Evolutionary conservation across 2,329 filamentous ascomycete species (phyloP).

Genomic region (Alternaria sp.): DNA sequence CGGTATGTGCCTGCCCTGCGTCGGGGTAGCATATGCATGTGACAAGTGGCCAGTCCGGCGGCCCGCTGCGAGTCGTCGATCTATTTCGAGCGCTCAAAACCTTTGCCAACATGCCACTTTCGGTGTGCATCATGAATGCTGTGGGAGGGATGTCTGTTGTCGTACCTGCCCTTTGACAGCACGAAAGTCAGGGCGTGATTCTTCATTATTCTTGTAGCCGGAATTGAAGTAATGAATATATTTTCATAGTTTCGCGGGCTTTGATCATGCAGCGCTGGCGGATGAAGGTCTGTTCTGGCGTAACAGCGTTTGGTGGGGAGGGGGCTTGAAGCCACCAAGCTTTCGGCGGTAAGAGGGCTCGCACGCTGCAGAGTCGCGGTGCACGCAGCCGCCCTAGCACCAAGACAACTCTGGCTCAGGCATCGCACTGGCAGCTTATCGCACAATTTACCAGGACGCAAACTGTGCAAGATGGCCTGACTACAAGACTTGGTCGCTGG

Average conservation of each 20-base stretch:
- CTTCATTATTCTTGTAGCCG: background rate
- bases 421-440: background rate
- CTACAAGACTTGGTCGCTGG: background rate
- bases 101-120: slow-evolving; percentile 13
- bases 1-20: slow-evolving; percentile 35
- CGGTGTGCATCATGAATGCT: slow-evolving; percentile 16
- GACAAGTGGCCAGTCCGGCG: slow-evolving; percentile 34
- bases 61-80: slow-evolving; percentile 39
- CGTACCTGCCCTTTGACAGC: slow-evolving; percentile 2
- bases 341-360: slow-evolving; percentile 16
- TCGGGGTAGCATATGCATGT: slow-evolving; percentile 39
- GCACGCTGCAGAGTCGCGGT: slow-evolving; percentile 2
- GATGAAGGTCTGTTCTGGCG: background rate
- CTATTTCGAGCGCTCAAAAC: slow-evolving; percentile 41
- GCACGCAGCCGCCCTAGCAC: slow-evolving; percentile 19
- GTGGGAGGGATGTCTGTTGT: slow-evolving; percentile 18
- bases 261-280: background rate
- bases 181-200: background rate
- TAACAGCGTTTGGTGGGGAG: background rate
- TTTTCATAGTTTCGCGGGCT: background rate
- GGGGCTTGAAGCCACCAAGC: slow-evolving; percentile 10
- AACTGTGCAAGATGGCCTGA: background rate
- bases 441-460: background rate
- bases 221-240: background rate
- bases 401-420: background rate